Evolutionary conservation across 2,329 filamentous ascomycete species (phyloP), one percentile per base, ranked within the genome.

Genomic region (Lecanoromycetidae sp.): DNA sequence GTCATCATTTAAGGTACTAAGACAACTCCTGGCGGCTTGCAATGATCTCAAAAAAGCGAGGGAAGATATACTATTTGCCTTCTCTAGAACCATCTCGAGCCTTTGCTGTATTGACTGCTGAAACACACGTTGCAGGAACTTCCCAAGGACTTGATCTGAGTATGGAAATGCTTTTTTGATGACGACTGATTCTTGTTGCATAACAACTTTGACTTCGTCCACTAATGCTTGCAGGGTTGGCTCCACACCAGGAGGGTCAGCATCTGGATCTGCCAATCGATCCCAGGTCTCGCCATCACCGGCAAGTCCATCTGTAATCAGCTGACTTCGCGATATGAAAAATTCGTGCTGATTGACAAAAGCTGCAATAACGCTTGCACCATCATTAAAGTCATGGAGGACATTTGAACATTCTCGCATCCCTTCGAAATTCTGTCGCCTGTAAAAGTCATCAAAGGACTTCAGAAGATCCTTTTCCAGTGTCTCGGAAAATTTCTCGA

Each of bases 301-400:
- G 20, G 63, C 63, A 33, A 94, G 78, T 61, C 94, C 88, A 58
- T 94, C 88, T 0, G 82, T 84, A 41, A 94, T 82, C 48, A 98
- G 71, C 63, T 96, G 90, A 56, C 87, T 91, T 22, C 88, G 76
- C 61, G 96, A 91, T 60, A 98, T 95, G 67, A 98, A 98, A 73
- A 98, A 98, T 60, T 94, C 87, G 66, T 98, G 93, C 63, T 98
- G 91, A 61, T 98, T 98, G 60, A 98, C 90, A 63, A 96, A 98
- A 9, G 90, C 74, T 12, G 86, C 90, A 64, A 95, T 94, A 50
- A 96, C 91, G 61, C 88, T 96, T 48, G 87, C 80, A 43, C 91
- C 91, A 44, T 91, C 87, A 63, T 90, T 94, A 72, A 98, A 98
- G 65, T 96, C 91, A 61, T 91, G 77, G 52, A 98, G 71, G 34